Base-by-base conservation (phyloP, 1,139 yeast species). In the Saccharomycopsis phalli region DNA sequence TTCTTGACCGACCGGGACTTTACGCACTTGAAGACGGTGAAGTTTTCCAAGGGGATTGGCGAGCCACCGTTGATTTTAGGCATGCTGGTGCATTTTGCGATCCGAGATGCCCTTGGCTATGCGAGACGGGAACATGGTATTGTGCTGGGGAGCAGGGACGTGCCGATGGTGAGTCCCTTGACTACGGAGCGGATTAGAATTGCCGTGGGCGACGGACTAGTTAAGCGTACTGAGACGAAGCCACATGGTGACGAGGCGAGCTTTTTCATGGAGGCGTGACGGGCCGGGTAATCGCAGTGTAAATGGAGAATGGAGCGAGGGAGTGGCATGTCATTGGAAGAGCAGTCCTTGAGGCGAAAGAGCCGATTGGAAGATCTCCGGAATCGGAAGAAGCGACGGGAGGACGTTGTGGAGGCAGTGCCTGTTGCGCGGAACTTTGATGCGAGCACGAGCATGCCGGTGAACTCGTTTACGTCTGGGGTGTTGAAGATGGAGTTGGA, bases 11-110 rank as follows among this genome's bases (percentile, higher is more conserved):
- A 61, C 42, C 55, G 66, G 7, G 63, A 57, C 28, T 66, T 64
- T 51, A 52, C 55, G 46, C 69, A 66, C 48, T 53, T 67, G 49
- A 62, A 62, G 49, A 64, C 70, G 2, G 62, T 67, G 37, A 58
- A 61, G 45, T 53, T 63, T 22, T 60, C 66, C 34, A 66, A 66
- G 50, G 71, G 71, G 20, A 61, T 66, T 38, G 71, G 71, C 25
- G 71, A 66, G 51, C 71, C 71, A 2, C 71, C 71, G 13, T 50
- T 66, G 45, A 65, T 67, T 46, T 49, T 66, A 34, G 71, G 71
- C 1, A 52, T 57, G 10, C 50, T 56, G 20, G 67, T 61, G 10
- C 58, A 61, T 48, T 66, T 65, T 51, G 71, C 71, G n/a, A 49
- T 66, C 23, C 54, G 71, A 21, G 61, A 66, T 48, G 71, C 71